A percentile compares a stretch with the other conserved stretches of the same genome.
Conservation (phyloP, 129 eudicot genomes). For the Mikania micrantha region DNA sequence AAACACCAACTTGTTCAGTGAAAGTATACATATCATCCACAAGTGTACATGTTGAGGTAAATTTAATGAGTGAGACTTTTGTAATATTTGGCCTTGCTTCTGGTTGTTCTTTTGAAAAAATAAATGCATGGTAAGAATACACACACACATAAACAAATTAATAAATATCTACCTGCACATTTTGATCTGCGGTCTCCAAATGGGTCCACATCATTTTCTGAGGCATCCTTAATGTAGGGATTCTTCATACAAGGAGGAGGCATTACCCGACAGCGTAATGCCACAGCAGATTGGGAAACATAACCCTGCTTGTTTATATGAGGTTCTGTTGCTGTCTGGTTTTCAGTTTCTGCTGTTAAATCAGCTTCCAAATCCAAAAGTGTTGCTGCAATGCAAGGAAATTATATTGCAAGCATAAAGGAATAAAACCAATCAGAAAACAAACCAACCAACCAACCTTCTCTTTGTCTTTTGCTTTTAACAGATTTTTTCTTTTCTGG, state of each 20-base stretch:
- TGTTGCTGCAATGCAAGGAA: constrained; percentile 17
- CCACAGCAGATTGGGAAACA: constrained; percentile 88
- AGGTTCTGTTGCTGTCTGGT: constrained; percentile 19
- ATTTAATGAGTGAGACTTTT: neutral
- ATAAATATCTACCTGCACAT: constrained; percentile 53
- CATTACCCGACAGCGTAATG: constrained; percentile 80
- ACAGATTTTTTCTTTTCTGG: constrained; percentile 66
- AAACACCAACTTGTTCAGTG: neutral
- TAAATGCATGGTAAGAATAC: neutral
- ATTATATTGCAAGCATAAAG: constrained; percentile 7
- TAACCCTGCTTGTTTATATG: constrained; percentile 36
- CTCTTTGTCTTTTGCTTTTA: constrained; percentile 50
- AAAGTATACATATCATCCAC: neutral
- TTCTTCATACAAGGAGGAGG: constrained; percentile 94
- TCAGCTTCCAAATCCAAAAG: constrained; percentile 34
- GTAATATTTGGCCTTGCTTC: neutral
- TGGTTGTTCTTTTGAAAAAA: neutral
- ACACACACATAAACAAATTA: neutral
- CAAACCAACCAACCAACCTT: constrained; percentile 27
- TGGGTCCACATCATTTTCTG: constrained; percentile 55
- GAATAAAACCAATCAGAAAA: constrained; percentile 9
- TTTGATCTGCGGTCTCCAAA: constrained; percentile 73
- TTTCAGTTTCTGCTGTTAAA: constrained; percentile 26
- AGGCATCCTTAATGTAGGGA: constrained; percentile 57
- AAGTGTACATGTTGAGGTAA: neutral